Base-by-base conservation (phyloP, 345 rosid species). In the Hibiscus tridactylites region DNA sequence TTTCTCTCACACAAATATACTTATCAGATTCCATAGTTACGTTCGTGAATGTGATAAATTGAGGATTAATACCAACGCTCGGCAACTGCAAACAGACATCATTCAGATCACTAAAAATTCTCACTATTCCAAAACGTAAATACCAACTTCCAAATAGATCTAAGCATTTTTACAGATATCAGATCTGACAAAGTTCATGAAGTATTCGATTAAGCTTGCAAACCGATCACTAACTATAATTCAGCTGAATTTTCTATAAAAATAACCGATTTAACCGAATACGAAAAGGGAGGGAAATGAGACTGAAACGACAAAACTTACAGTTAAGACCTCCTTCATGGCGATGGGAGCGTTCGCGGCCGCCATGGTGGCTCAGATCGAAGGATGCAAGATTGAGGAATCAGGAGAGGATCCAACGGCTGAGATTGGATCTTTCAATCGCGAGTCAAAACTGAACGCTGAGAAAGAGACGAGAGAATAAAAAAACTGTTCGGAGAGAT, bases 101-200 rank as follows among this genome's bases (percentile, higher is more conserved):
- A 54, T 70, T 42, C 58, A 65, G 76, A 84, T 79, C 79, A 68
- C 28, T 33, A 72, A 77, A 59, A 63, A 39, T 70, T 50, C 59
- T 31, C 72, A 16, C 70, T 52, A 71, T 68, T 65, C 53, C 5
- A 61, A 58, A 67, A 8, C 10, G 62, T 46, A 53, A 31, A 69
- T 3, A 31, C 17, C 8, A 28, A 61, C 12, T 31, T 13, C 6
- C 70, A 29, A 29, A 66, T 62, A 64, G 70, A 73, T 64, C 77
- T 66, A 76, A 76, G 19, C 65, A 46, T 21, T 56, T 57, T 65
- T 71, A 7, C 65, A 16, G 12, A 31, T 42, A 53, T 15, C 26
- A 15, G 49, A 73, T 61, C 62, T 31, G 31, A 62, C 0, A 12
- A 21, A 8, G 15, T 35, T 16, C 7, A 73, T 35, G 6, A 35